phyloP scores from a whole-genome alignment of 139 green algal species.

The Chlamydomonas sp. region DNA sequence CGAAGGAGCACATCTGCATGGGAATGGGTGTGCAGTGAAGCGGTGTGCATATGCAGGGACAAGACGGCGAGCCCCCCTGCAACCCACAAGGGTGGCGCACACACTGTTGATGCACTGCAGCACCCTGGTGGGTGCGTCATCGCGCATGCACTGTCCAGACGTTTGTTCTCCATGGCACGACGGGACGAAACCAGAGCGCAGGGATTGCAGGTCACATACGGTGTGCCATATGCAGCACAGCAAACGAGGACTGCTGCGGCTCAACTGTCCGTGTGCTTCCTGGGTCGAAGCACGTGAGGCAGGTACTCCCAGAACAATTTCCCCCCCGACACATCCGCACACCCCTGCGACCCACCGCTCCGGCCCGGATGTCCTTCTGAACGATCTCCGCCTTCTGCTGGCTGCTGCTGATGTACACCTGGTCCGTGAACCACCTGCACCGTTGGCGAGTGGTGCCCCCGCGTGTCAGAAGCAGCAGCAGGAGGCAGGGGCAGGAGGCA shows the following conservation, averaged over 20 bases:
- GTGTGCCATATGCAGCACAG: no score
- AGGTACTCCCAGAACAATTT: no score
- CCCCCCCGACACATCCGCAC: no score
- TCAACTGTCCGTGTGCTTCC: no score
- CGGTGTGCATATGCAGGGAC: neutral
- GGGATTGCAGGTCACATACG: no score
- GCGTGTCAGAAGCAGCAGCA: neutral
- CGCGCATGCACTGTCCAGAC: no score
- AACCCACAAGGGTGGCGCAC: neutral
- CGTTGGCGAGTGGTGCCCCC: neutral
- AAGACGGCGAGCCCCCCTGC: neutral
- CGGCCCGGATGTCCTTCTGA: slow-evolving; percentile 10
- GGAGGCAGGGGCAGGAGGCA: neutral
- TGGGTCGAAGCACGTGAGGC: no score
- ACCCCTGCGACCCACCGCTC: neutral
- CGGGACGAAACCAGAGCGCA: no score
- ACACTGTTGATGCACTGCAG: neutral
- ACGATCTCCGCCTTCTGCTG: slow-evolving; percentile 8
- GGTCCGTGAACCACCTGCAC: slow-evolving; percentile 5
- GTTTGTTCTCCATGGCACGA: no score
- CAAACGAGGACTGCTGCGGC: no score
- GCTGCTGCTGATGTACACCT: slow-evolving; percentile 10
- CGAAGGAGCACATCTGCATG: neutral
- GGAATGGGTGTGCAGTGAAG: neutral
- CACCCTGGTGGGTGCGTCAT: no score